phyloP scores from a whole-genome alignment of 2,329 filamentous ascomycete species.

The Diplodia mutila region DNA sequence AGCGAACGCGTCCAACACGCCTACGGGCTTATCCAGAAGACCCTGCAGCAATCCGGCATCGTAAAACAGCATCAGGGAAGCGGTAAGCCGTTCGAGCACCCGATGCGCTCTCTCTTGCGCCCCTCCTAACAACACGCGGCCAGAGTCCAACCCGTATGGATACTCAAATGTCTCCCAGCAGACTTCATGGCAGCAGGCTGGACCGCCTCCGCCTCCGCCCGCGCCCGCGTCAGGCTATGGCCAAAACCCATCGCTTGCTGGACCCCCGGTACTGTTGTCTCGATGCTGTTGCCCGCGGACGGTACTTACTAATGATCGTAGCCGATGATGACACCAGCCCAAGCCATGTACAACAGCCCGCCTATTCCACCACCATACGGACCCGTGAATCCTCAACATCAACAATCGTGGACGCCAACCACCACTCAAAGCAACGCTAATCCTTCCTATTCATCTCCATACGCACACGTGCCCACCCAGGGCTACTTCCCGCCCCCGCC shows the following conservation, averaged over 20 bases:
- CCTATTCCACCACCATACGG: constrained; percentile 12
- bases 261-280: neutral
- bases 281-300: neutral
- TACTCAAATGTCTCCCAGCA: constrained; percentile 4
- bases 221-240: neutral
- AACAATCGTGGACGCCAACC: neutral
- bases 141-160: constrained; percentile 2
- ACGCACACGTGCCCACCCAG: neutral
- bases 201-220: constrained; percentile 1
- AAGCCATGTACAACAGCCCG: neutral
- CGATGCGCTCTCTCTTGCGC: neutral
- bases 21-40: constrained; percentile 19
- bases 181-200: constrained; percentile 11
- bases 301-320: neutral
- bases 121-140: neutral
- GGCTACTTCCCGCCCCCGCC: neutral
- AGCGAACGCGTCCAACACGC: constrained; percentile 20
- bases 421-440: neutral
- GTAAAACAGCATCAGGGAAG: neutral
- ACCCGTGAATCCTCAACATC: neutral
- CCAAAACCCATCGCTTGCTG: neutral
- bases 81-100: neutral
- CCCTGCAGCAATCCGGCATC: constrained; percentile 14
- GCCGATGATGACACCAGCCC: neutral
- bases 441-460: neutral